Evolutionary conservation across 345 rosid species (phyloP).

Genomic region (Murraya paniculata): DNA sequence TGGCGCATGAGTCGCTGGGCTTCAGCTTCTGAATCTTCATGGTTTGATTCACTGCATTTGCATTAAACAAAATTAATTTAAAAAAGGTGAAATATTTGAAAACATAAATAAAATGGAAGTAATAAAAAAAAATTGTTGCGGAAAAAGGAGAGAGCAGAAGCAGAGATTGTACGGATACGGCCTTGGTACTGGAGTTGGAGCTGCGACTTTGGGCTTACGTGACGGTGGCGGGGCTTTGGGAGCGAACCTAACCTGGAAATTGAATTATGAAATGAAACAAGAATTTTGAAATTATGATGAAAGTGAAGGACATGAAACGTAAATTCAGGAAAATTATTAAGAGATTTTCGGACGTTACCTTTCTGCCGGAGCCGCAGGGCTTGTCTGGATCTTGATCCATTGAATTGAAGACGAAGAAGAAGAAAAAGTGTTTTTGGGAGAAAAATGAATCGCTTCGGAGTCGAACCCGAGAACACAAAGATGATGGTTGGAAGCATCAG

Average conservation of each 20-base stretch:
- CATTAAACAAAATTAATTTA: background rate
- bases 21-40: slow-evolving; percentile 38
- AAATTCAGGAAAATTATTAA: background rate
- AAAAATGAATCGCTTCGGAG: fast-evolving
- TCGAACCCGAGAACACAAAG: background rate
- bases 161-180: background rate
- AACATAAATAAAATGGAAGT: background rate
- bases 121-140: background rate
- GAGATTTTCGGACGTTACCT: background rate
- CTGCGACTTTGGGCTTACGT: background rate
- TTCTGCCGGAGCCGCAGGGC: background rate
- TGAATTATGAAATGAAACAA: background rate
- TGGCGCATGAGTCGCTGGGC: slow-evolving; percentile 45
- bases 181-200: background rate
- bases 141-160: background rate
- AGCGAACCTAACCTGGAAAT: background rate
- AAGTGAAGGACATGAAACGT: background rate
- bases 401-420: background rate
- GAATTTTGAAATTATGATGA: background rate
- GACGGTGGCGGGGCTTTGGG: slow-evolving; percentile 10
- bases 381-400: slow-evolving; percentile 13
- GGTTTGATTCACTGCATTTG: slow-evolving; percentile 33
- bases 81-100: background rate
- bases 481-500: fast-evolving
- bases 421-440: background rate